phyloP scores from a whole-genome alignment of 352 stramenopile genomes.

The Pythium brachiatum region DNA sequence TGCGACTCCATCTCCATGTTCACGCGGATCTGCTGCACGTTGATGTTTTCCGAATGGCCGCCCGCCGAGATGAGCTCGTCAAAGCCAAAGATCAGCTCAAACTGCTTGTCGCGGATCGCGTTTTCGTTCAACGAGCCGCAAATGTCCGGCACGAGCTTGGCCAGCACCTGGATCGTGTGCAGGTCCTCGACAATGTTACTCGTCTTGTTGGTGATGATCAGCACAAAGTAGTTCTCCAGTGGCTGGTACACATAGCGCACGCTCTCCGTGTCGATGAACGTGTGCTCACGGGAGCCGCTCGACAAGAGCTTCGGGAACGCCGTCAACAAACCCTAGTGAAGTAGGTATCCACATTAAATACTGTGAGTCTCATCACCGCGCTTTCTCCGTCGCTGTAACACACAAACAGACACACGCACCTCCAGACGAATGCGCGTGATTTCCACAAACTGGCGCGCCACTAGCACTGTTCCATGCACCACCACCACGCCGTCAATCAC shows the following conservation, averaged over 20 bases:
- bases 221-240: slow-evolving; percentile 97
- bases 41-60: slow-evolving; percentile 96
- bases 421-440: slow-evolving; percentile 98
- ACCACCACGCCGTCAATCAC: too few relatives aligned
- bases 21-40: slow-evolving; percentile 91
- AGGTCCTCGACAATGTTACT: slow-evolving; percentile 99
- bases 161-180: slow-evolving; percentile 96
- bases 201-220: slow-evolving; percentile 99
- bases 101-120: slow-evolving; percentile 95
- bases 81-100: slow-evolving; percentile 99
- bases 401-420: slow-evolving; percentile 30
- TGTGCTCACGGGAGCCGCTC: slow-evolving; percentile 93
- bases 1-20: slow-evolving; percentile 99
- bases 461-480: slow-evolving; percentile 63
- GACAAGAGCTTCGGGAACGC: slow-evolving; percentile 99
- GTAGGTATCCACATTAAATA: not conserved
- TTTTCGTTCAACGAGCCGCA: slow-evolving; percentile 92
- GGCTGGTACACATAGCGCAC: slow-evolving; percentile 99
- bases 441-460: slow-evolving; percentile 98
- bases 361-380: not conserved
- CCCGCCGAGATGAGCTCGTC: slow-evolving; percentile 98
- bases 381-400: not conserved
- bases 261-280: slow-evolving; percentile 98
- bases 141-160: slow-evolving; percentile 97
- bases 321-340: slow-evolving; percentile 91